Evolutionary conservation across 2,329 filamentous ascomycete genomes (phyloP), one percentile per base, ranked within the genome.

Genomic region (Seiridium unicorne): DNA sequence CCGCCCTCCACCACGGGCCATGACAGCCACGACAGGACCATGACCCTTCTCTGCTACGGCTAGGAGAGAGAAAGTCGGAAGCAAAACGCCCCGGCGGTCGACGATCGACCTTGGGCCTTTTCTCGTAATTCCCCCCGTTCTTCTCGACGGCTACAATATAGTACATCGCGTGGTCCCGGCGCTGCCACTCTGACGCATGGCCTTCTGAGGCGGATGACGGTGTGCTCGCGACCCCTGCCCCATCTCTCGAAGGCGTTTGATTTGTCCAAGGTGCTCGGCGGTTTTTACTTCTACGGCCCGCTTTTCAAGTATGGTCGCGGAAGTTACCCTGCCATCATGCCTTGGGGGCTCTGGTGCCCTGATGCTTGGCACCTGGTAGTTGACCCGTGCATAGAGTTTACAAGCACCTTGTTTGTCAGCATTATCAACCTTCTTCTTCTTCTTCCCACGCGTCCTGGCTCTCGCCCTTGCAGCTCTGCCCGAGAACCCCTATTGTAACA

Each of bases 261-360:
- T 57, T 57, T 32, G 55, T 47, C 32, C 35, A 46, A 32, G 40
- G 40, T 10, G 18, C 40, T 57, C 55, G 55, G 55, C 55, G 55
- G 42, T 57, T 57, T 46, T 44, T 48, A 44, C 18, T 26, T 26
- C 18, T 26, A 10, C 55, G 55, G 40, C 55, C 55, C 44, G 55
- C 55, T 44, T 47, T 48, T 47, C 31, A 47, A 47, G 26, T 26
- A 26, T 36, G 40, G 55, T 34, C 35, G 55, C 55, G 55, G 55
- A 44, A 55, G 34, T 11, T 11, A 35, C 26, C 54, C 18, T 44
- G 46, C 55, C 55, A 46, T 38, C 18, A 13, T 26, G n/a, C 35
- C 40, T 31, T 26, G 18, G 18, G 18, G 1, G 18, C 18, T 26
- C 18, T 26, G 18, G 18, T 26, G 18, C 18, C 18, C 18, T 8